Conservation (phyloP, 2,329 filamentous ascomycete species). For the Exophiala sp. region DNA sequence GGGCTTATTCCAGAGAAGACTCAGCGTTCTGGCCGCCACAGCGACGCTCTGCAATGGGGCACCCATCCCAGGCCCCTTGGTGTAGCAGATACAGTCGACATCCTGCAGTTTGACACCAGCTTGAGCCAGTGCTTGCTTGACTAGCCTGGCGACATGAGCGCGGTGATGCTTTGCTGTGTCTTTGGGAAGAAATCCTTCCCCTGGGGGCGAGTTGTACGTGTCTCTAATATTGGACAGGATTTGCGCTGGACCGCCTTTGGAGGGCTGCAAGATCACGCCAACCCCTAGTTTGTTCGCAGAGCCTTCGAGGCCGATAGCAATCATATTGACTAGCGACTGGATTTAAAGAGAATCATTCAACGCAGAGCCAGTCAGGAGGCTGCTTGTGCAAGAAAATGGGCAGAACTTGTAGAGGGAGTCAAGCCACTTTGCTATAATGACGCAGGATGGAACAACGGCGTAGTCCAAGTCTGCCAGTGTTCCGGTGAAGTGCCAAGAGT, state of each 20-base stretch:
- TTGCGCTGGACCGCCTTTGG: conserved; percentile 49
- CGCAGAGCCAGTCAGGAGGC: no score
- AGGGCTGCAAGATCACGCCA: conserved; percentile 76
- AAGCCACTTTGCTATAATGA: no score
- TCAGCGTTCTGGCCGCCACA: conserved; percentile 73
- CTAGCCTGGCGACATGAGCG: conserved; percentile 72
- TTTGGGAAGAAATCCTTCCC: conserved; percentile 91
- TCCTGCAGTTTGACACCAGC: conserved; percentile 58
- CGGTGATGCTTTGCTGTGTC: conserved; percentile 93
- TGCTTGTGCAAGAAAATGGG: no score
- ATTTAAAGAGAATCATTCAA: not conserved
- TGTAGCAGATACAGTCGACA: conserved; percentile 91
- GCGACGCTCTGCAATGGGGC: conserved; percentile 83
- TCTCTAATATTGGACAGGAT: conserved; percentile 92
- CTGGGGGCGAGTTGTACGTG: conserved; percentile 86
- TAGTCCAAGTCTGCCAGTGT: no score
- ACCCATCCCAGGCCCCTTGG: conserved; percentile 92
- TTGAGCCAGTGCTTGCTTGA: conserved; percentile 68
- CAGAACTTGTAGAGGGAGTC: no score
- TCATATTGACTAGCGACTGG: conserved; percentile 37
- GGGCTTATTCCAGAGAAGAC: conserved; percentile 78
- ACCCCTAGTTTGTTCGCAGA: conserved; percentile 97
- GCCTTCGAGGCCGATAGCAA: conserved; percentile 74
- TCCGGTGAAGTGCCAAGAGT: no score
- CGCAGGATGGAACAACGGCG: no score